Evolutionary conservation across 768 basidiomycete genomes (phyloP).

Genomic region (Russula earlei): DNA sequence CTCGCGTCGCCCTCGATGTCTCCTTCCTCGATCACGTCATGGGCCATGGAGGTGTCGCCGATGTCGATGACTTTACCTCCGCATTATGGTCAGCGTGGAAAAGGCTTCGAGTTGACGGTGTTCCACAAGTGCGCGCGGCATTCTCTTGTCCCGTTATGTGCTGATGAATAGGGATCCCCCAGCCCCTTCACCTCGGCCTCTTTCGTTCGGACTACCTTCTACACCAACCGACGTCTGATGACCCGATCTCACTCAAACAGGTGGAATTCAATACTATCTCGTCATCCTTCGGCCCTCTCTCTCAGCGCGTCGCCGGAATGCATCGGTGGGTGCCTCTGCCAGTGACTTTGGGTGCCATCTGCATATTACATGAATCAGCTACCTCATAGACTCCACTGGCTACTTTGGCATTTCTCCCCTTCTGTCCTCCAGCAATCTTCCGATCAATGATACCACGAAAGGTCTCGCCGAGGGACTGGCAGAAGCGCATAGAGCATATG

Average conservation of each 20-base stretch:
- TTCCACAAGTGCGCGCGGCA: slow-evolving; percentile 39
- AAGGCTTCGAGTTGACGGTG: slow-evolving; percentile 52
- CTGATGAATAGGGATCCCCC: slow-evolving; percentile 20
- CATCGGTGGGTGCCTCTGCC: slow-evolving; percentile 50
- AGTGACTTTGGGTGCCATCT: neutral
- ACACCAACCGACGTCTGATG: slow-evolving; percentile 38
- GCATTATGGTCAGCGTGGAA: slow-evolving; percentile 86
- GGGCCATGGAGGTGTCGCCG: slow-evolving; percentile 69
- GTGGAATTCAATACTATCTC: slow-evolving; percentile 99
- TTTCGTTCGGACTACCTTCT: slow-evolving; percentile 94
- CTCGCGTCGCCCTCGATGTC: slow-evolving; percentile 68
- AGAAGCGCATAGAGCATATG: slow-evolving; percentile 70
- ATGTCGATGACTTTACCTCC: slow-evolving; percentile 81
- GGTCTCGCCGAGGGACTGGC: slow-evolving; percentile 71
- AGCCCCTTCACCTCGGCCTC: slow-evolving; percentile 82
- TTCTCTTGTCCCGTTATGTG: neutral
- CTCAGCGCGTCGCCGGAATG: slow-evolving; percentile 54
- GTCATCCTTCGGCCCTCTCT: slow-evolving; percentile 78
- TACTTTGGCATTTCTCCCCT: slow-evolving; percentile 56
- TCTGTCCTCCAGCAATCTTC: slow-evolving; percentile 50
- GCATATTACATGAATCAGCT: slow-evolving; percentile 35
- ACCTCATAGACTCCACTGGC: slow-evolving; percentile 51
- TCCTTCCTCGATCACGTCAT: slow-evolving; percentile 77
- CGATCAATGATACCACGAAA: slow-evolving; percentile 59
- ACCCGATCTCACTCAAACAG: slow-evolving; percentile 60